Percentiles rank a stretch among this genome's conserved stretches.
Conservation (phyloP, 2,329 filamentous ascomycete species). For the Trichoderma hamatum region DNA sequence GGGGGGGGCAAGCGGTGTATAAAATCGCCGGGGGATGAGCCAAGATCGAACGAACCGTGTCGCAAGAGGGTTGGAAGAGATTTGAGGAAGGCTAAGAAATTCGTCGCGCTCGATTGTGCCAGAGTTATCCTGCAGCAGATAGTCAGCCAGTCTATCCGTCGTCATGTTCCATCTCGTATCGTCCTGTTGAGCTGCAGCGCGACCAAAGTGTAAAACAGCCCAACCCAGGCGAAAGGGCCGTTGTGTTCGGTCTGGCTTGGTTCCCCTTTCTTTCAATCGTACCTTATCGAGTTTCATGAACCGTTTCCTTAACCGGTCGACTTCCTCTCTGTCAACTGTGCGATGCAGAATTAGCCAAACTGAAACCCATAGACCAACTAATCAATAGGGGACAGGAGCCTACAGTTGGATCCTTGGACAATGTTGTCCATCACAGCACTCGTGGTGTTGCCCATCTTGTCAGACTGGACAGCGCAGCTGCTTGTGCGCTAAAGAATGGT, state of each 20-base stretch:
- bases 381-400: conserved; percentile 29
- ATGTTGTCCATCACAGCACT: conserved; percentile 89
- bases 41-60: conserved; percentile 72
- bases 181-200: neutral
- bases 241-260: neutral
- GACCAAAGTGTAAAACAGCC: neutral
- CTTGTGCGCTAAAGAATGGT: neutral
- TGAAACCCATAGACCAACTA: neutral
- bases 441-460: conserved; percentile 67
- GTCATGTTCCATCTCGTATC: neutral
- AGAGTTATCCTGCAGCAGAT: conserved; percentile 76
- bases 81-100: conserved; percentile 94
- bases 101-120: conserved; percentile 98
- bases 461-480: conserved; percentile 13
- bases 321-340: conserved; percentile 92
- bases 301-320: conserved; percentile 90
- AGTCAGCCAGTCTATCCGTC: conserved; percentile 1
- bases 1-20: conserved; percentile 7
- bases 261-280: conserved; percentile 34
- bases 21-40: neutral
- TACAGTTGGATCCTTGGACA: conserved; percentile 95
- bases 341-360: conserved; percentile 7
- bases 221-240: too few relatives aligned
- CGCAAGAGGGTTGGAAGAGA: conserved; percentile 95
- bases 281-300: conserved; percentile 99